Percentiles rank a stretch among this genome's conserved stretches.
phyloP scores from a whole-genome alignment of 805 yeast genomes.

The Komagataella pastoris region DNA sequence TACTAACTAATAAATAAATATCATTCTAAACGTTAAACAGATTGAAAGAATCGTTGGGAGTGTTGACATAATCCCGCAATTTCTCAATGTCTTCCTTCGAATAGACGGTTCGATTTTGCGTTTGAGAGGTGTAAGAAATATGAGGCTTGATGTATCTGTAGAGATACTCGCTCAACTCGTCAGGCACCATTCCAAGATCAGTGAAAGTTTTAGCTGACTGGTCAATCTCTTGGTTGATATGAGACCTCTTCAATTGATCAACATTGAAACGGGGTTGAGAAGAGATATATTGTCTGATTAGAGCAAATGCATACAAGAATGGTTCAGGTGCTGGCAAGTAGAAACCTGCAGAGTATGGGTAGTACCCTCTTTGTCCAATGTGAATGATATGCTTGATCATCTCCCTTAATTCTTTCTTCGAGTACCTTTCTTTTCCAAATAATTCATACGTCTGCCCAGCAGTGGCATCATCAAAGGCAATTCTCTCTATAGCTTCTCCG shows the following conservation, averaged over 20 bases:
- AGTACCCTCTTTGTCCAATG: constrained; percentile 19
- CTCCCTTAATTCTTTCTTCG: constrained; percentile 52
- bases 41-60: constrained; percentile 19
- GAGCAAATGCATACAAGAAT: constrained; percentile 31
- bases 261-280: constrained; percentile 34
- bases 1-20: not conserved
- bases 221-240: constrained; percentile 52
- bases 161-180: constrained; percentile 33
- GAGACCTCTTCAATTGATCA: constrained; percentile 65
- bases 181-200: constrained; percentile 60
- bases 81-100: constrained; percentile 20
- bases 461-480: constrained; percentile 74
- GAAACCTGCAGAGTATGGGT: constrained; percentile 22
- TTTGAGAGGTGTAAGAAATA: constrained; percentile 20
- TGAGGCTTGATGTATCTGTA: constrained; percentile 27
- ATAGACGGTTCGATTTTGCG: constrained; percentile 22
- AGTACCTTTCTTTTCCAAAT: constrained; percentile 54
- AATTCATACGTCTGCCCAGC: constrained; percentile 66
- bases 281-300: constrained; percentile 25
- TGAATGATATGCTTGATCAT: constrained; percentile 40
- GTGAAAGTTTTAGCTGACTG: constrained; percentile 46
- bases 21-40: constrained; percentile 13
- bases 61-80: constrained; percentile 21
- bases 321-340: constrained; percentile 27
- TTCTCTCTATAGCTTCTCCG: constrained; percentile 64